Percentiles rank a stretch among this genome's conserved stretches.
Conservation (phyloP, 192 early-diverging fungal species). For the Haplosporangium gracile region DNA sequence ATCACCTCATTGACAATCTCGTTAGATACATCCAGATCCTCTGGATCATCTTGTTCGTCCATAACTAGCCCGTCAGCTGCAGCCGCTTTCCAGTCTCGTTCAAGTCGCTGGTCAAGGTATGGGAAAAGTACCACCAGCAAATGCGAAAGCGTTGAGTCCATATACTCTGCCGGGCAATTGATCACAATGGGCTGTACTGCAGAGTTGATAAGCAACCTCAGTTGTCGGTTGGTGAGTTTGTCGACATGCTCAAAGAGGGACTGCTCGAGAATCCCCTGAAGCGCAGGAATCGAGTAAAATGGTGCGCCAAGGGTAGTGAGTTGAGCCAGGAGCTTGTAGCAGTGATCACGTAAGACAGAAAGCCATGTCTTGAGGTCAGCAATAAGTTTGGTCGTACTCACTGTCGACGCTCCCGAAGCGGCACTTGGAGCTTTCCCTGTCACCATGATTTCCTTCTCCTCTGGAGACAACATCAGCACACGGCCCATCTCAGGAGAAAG, state of each 20-base stretch:
- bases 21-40: constrained; percentile 41
- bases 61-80: constrained; percentile 41
- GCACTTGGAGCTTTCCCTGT: constrained; percentile 22
- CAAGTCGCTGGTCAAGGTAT: constrained; percentile 48
- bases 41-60: constrained; percentile 34
- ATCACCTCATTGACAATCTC: constrained; percentile 43
- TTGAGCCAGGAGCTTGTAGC: constrained; percentile 44
- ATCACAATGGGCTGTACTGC: constrained; percentile 39
- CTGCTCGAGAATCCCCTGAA: constrained; percentile 29
- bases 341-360: constrained; percentile 24
- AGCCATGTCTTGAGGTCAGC: constrained; percentile 43
- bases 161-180: constrained; percentile 36
- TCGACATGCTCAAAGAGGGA: constrained; percentile 55
- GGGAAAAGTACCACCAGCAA: constrained; percentile 40
- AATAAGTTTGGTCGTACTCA: constrained; percentile 10
- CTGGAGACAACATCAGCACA: constrained; percentile 11
- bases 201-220: constrained; percentile 32
- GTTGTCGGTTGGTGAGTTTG: constrained; percentile 38
- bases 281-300: constrained; percentile 48
- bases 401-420: background rate
- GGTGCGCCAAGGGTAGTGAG: constrained; percentile 30
- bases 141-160: constrained; percentile 27
- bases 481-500: constrained; percentile 21
- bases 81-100: constrained; percentile 43
- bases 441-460: constrained; percentile 49